Conservation (phyloP, 1,284 basidiomycete species). For the Naganishia cerealis region DNA sequence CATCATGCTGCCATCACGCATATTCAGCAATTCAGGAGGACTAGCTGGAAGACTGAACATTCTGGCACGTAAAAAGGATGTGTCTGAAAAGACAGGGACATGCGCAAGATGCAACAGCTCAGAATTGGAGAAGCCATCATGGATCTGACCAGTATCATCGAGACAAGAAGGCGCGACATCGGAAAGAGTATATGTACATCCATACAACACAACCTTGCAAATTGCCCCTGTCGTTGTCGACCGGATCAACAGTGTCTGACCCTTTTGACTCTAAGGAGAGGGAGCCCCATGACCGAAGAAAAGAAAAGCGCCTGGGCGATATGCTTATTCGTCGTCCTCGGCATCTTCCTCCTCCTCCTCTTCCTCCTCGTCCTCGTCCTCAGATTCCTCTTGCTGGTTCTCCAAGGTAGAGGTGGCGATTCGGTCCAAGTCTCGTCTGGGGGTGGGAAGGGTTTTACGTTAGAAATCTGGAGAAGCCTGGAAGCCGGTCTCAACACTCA, state of each 20-base stretch:
- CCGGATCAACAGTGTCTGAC: not conserved
- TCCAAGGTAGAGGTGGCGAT: conserved; percentile 96
- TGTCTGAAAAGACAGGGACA: not conserved
- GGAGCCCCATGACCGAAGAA: not conserved
- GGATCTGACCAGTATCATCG: conserved; percentile 23
- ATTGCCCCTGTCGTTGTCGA: not conserved
- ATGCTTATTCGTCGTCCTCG: conserved; percentile 27
- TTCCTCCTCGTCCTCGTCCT: conserved; percentile 83
- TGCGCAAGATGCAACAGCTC: not conserved
- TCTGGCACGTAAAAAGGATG: too few species aligned
- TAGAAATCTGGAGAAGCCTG: not conserved
- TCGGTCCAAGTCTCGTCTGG: conserved; percentile 89
- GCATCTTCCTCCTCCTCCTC: conserved; percentile 64
- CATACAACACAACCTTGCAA: conserved; percentile 23
- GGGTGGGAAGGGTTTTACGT: not conserved
- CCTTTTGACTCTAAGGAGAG: not conserved
- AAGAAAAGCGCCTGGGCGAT: not conserved
- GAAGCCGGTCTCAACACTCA: conserved; percentile 38
- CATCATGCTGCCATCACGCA: too few species aligned
- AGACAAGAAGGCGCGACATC: conserved; percentile 2
- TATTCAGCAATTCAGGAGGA: too few species aligned
- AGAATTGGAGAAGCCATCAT: conserved; percentile 2
- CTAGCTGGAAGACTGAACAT: too few species aligned
- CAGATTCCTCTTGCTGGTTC: conserved; percentile 76
- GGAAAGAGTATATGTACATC: conserved; percentile 23